These are phyloP conservation scores for Chamaenerion angustifolium DNA, from an alignment of 345 rosid species.

Conservation along the genomic window DNA sequence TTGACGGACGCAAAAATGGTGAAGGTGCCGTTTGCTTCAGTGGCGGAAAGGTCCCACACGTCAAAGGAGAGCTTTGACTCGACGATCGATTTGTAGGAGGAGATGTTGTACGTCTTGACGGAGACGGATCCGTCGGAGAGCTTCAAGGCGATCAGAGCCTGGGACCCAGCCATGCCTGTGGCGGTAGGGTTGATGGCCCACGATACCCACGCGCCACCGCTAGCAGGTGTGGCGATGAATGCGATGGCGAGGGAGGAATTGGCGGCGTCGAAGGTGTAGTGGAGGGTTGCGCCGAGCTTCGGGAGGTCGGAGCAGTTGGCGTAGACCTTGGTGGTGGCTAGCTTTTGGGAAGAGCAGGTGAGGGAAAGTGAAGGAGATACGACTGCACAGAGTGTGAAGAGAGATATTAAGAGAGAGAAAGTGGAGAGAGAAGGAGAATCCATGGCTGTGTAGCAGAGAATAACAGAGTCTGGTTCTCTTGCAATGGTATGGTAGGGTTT, in stretches of 20 bases:
- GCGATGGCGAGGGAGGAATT: conserved; percentile 75
- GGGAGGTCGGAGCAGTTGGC: conserved; percentile 60
- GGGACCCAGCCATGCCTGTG: conserved; percentile 49
- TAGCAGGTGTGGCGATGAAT: conserved; percentile 42
- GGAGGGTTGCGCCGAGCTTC: conserved; percentile 47
- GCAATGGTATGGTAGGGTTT: background rate
- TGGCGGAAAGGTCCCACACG: conserved; percentile 9
- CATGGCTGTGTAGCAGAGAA: background rate
- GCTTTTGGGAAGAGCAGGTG: conserved; percentile 41
- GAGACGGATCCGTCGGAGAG: conserved; percentile 10
- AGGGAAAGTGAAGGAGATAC: conserved; percentile 26
- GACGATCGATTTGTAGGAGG: conserved; percentile 4
- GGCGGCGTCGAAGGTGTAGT: conserved; percentile 49
- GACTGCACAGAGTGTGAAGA: background rate
- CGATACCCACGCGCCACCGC: conserved; percentile 50
- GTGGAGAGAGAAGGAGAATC: background rate
- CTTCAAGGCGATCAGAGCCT: conserved; percentile 40
- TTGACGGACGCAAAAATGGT: conserved; percentile 8
- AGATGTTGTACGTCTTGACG: conserved; percentile 14
- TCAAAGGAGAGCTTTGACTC: conserved; percentile 10
- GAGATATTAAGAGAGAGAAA: conserved; percentile 7
- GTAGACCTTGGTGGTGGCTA: conserved; percentile 29
- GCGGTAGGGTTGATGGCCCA: conserved; percentile 72
- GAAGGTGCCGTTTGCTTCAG: conserved; percentile 8
- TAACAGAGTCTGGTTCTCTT: too few species aligned